phyloP scores from a whole-genome alignment of 352 stramenopile genomes.

The Thalassiosira mediterranea region DNA sequence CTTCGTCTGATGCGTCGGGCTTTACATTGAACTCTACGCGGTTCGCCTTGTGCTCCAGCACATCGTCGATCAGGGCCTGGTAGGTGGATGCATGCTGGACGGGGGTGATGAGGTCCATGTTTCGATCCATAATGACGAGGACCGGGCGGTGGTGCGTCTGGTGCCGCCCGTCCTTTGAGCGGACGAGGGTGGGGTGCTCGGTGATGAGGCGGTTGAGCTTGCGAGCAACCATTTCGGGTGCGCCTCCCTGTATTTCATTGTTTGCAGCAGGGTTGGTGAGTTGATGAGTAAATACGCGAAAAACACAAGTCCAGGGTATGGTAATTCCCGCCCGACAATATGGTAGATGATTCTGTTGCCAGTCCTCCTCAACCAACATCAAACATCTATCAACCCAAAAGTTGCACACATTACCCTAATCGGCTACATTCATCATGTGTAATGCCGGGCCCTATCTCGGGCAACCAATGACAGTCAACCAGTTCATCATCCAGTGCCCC shows the following conservation, averaged over 20 bases:
- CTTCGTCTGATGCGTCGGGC: slow-evolving; percentile 23
- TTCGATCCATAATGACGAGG: slow-evolving; percentile 96
- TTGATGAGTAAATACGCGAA: not conserved
- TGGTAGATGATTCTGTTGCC: too few relatives aligned
- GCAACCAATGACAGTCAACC: too few relatives aligned
- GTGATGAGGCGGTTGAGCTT: slow-evolving; percentile 86
- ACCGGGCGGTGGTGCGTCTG: slow-evolving; percentile 88
- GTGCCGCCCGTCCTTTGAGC: slow-evolving; percentile 43
- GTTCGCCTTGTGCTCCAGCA: slow-evolving; percentile 94
- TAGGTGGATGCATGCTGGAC: slow-evolving; percentile 94
- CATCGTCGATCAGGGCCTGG: slow-evolving; percentile 94
- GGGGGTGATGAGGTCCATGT: slow-evolving; percentile 93
- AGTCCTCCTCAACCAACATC: too few relatives aligned
- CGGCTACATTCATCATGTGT: too few relatives aligned
- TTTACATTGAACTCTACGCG: slow-evolving; percentile 90
- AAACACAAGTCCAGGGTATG: slow-evolving; percentile 8
- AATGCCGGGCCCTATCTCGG: too few relatives aligned
- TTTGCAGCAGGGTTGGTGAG: not conserved
- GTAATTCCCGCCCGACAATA: too few relatives aligned
- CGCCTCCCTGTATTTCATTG: slow-evolving; percentile 89
- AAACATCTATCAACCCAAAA: too few relatives aligned
- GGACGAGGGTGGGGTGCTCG: slow-evolving; percentile 75
- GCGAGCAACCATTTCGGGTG: slow-evolving; percentile 95
- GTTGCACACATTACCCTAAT: too few relatives aligned
- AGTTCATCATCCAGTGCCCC: too few relatives aligned